Evolutionary conservation across 2,329 filamentous ascomycete species (phyloP), one percentile per base, ranked within the genome.

Genomic region (Cladosporium sp.): DNA sequence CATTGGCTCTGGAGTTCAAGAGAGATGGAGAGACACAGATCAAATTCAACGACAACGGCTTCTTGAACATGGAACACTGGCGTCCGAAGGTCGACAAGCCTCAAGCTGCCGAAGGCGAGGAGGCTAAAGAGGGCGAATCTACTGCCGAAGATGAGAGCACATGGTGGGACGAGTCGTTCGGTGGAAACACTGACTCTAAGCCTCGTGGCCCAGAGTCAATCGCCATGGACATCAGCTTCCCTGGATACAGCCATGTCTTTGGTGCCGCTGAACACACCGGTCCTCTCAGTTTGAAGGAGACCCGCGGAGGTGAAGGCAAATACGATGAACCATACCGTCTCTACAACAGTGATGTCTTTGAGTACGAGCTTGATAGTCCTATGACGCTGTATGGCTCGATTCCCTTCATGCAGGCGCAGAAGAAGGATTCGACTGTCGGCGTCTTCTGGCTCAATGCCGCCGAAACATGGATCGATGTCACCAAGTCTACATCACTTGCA

Each of bases 321-420:
- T 91, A 94, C 74, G 80, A 83, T 9, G 90, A 99, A 63, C 94
- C 94, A 0, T 99, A 99, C 77, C 85, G 94, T 38, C 76, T 99
- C 74, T 97, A 97, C 79, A 99, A 99, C 74, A 84, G 90, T 34
- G 94, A 99, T 72, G 94, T 99, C 11, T 99, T 99, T 67, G 94
- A 99, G 76, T 99, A 99, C 73, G 88, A 96, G 67, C 83, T 97
- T 67, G 90, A 97, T 74, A 97, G 92, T 74, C 92, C 94, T 0
- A 99, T 99, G 94, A 97, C 94, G 0, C 82, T 99, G 1, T 99
- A 99, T 70, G 94, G 94, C n/a, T 81, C 92, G 7, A 97, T 99
- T 66, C 94, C 94, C 2, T 90, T 97, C 71, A 96, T 99, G 91
- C 94, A 97, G 74, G 94, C 94, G 17, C 93, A 99, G 71, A 89